A percentile compares a stretch with the other conserved stretches of the same genome.
Conservation (phyloP, 2,329 filamentous ascomycete genomes). For the Teratosphaeria pseudoeucalypti region DNA sequence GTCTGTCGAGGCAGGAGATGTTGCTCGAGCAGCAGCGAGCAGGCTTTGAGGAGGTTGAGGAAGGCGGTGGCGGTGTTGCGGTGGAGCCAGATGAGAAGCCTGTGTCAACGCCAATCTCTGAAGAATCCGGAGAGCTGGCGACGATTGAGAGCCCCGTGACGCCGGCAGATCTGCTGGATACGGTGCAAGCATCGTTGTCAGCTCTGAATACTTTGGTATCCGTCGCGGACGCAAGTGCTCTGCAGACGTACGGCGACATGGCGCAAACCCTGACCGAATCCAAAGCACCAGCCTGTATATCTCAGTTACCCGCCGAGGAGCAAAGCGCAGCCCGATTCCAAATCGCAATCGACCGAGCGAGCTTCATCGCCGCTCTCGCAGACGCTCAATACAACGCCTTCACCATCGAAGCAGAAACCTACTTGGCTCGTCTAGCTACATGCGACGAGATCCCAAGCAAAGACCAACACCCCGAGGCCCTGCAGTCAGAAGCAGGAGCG, state of each 20-base stretch:
- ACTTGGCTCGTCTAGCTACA: conserved; percentile 32
- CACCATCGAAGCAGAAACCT: conserved; percentile 42
- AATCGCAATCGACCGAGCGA: conserved; percentile 44
- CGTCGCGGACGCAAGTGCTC: conserved; percentile 39
- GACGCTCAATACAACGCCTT: conserved; percentile 47
- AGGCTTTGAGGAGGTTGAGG: conserved; percentile 24
- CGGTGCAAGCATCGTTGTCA: conserved; percentile 51
- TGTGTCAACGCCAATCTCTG: conserved; percentile 3
- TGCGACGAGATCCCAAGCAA: conserved; percentile 27
- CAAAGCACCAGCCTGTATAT: conserved; percentile 45
- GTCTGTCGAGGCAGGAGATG: conserved; percentile 34
- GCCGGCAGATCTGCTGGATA: conserved; percentile 55
- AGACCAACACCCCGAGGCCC: conserved; percentile 46
- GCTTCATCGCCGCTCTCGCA: conserved; percentile 46
- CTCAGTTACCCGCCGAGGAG: conserved; percentile 21
- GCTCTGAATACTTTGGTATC: conserved; percentile 38
- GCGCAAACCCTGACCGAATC: conserved; percentile 46
- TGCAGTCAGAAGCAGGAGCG: conserved; percentile 26
- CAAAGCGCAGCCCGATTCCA: conserved; percentile 25
- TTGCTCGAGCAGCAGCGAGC: conserved; percentile 32
- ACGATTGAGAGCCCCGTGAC: conserved; percentile 58
- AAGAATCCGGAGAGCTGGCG: conserved; percentile 47
- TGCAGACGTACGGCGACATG: conserved; percentile 45
- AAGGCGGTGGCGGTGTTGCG: conserved; percentile 14
- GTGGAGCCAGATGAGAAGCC: conserved; percentile 11